Evolutionary conservation across 2,329 filamentous ascomycete species (phyloP).

Genomic region (Alternaria sp.): DNA sequence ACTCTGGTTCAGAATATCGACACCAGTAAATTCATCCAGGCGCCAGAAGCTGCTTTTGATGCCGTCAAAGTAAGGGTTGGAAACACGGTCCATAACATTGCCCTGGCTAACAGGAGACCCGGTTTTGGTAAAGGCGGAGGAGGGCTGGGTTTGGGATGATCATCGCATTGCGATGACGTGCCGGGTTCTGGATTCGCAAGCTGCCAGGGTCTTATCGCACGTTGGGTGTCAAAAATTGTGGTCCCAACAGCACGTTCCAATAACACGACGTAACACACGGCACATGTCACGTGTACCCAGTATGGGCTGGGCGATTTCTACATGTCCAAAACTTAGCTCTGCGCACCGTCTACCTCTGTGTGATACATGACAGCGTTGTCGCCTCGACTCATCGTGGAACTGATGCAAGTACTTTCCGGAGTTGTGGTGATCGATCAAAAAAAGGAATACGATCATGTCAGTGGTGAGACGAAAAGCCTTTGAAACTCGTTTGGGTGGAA

Average conservation of each 20-base stretch:
- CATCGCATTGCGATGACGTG: conserved; percentile 16
- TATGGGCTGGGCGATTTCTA: neutral
- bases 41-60: conserved; percentile 44
- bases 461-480: neutral
- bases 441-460: neutral
- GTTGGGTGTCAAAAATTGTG: conserved; percentile 14
- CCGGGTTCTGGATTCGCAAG: neutral
- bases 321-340: neutral
- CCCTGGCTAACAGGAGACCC: conserved; percentile 32
- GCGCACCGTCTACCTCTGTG: neutral
- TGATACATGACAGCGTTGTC: neutral
- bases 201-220: conserved; percentile 8
- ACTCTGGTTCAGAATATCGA: conserved; percentile 34
- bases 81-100: conserved; percentile 47
- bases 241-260: conserved; percentile 14
- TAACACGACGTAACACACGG: neutral
- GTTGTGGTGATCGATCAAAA: neutral
- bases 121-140: conserved; percentile 21
- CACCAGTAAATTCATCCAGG: conserved; percentile 26
- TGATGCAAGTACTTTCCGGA: neutral
- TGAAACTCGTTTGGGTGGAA: neutral
- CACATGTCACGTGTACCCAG: neutral
- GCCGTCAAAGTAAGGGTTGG: conserved; percentile 60
- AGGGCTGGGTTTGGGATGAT: conserved; percentile 28
- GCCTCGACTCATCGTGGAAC: neutral